phyloP scores from a whole-genome alignment of 257 asterid species.

The Ocimum tenuiflorum region DNA sequence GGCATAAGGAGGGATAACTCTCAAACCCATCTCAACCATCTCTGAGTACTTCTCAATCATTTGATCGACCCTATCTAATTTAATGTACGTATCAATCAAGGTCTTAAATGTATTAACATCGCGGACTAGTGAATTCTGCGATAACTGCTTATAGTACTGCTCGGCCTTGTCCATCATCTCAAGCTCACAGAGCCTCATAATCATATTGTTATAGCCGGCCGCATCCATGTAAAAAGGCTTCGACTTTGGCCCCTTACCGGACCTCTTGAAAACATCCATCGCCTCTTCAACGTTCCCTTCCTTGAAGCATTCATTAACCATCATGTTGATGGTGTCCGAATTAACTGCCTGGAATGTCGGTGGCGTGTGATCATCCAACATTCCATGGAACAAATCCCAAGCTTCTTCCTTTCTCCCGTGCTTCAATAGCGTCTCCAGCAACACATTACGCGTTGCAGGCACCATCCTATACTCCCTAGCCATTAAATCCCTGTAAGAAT shows the following conservation, averaged over 20 bases:
- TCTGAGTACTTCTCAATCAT: slow-evolving; percentile 54
- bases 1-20: slow-evolving; percentile 73
- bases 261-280: slow-evolving; percentile 62
- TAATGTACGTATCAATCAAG: slow-evolving; percentile 64
- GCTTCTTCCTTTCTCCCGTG: slow-evolving; percentile 76
- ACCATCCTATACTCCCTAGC: slow-evolving; percentile 57
- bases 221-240: slow-evolving; percentile 83
- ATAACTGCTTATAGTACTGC: slow-evolving; percentile 39
- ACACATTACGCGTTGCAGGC: slow-evolving; percentile 67
- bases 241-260: slow-evolving; percentile 63
- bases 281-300: slow-evolving; percentile 70
- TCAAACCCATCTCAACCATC: slow-evolving; percentile 69
- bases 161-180: slow-evolving; percentile 78
- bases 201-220: slow-evolving; percentile 76
- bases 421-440: slow-evolving; percentile 62
- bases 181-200: slow-evolving; percentile 61
- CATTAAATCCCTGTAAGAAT: slow-evolving; percentile 63
- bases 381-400: slow-evolving; percentile 61
- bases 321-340: slow-evolving; percentile 66
- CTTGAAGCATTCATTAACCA: slow-evolving; percentile 72
- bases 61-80: slow-evolving; percentile 44
- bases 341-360: slow-evolving; percentile 82
- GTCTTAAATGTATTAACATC: slow-evolving; percentile 65
- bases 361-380: slow-evolving; percentile 90
- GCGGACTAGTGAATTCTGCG: slow-evolving; percentile 55